Evolutionary conservation across 345 rosid genomes (phyloP).

Genomic region (Diplotaxis tenuifolia): DNA sequence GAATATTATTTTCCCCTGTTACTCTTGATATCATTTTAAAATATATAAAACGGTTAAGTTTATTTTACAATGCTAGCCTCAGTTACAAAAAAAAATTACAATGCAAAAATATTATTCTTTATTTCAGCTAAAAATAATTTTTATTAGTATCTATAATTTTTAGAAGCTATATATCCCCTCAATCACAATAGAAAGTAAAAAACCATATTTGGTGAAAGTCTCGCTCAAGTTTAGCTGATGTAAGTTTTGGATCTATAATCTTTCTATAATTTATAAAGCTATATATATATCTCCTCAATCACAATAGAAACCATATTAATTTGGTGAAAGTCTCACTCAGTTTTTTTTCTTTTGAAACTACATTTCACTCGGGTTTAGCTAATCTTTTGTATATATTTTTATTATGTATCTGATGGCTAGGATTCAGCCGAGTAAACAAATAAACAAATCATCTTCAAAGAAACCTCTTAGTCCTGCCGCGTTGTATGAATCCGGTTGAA

Average conservation of each 20-base stretch:
- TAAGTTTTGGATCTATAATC: too few species aligned
- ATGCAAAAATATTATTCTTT: too few species aligned
- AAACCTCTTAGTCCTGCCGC: slow-evolving; percentile 18
- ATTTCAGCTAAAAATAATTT: too few species aligned
- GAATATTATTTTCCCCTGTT: background rate
- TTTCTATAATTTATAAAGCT: too few species aligned
- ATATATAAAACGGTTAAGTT: background rate
- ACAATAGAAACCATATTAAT: background rate
- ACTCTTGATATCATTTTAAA: background rate
- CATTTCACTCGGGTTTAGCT: too few species aligned
- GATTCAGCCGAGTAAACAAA: slow-evolving; percentile 23
- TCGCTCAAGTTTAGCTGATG: slow-evolving; percentile 9
- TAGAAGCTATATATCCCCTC: too few species aligned
- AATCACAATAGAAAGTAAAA: too few species aligned
- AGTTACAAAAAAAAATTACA: too few species aligned
- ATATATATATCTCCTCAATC: too few species aligned
- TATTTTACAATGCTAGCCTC: background rate
- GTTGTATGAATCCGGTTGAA: slow-evolving; percentile 15
- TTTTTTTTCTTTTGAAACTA: too few species aligned
- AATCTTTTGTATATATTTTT: background rate
- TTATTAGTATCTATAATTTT: too few species aligned
- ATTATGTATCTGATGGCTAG: background rate
- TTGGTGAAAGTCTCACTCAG: slow-evolving; percentile 16
- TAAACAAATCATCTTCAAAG: slow-evolving; percentile 17
- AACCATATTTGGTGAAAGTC: slow-evolving; percentile 6